Conservation (phyloP, 148 eudicot species). For the Camellia granthamiana region DNA sequence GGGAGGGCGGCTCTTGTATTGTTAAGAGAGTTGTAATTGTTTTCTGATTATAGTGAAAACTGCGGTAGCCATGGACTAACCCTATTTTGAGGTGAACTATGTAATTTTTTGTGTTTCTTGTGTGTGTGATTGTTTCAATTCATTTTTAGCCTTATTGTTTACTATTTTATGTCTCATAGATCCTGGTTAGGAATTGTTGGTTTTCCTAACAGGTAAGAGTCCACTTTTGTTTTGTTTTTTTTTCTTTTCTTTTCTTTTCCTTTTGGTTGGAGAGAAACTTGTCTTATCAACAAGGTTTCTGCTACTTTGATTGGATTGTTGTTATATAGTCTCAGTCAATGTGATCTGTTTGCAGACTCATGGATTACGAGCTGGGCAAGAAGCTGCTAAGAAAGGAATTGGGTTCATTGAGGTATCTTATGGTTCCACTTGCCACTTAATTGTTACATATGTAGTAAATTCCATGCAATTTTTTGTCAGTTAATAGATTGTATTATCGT, state of each 20-base stretch:
- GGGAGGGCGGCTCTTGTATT: no score
- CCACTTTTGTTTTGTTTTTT: neutral
- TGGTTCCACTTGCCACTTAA: neutral
- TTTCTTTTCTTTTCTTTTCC: neutral
- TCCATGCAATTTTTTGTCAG: neutral
- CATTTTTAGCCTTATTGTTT: no score
- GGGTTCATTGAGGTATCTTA: constrained; percentile 79
- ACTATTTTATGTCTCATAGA: no score
- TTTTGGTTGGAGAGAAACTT: neutral
- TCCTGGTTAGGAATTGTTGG: no score
- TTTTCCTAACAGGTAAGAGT: neutral
- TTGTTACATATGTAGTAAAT: neutral
- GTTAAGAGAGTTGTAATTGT: no score
- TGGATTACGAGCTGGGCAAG: constrained; percentile 81
- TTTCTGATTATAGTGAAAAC: no score
- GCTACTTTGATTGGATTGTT: constrained; percentile 1
- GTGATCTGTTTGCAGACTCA: constrained; percentile 64
- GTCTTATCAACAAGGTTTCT: neutral
- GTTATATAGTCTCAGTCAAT: neutral
- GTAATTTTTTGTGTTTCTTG: no score
- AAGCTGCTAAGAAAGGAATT: constrained; percentile 78
- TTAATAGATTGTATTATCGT: neutral
- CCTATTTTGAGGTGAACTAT: no score
- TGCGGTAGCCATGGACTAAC: no score
- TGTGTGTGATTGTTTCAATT: no score